A percentile compares a stretch with the other conserved stretches of the same genome.
phyloP scores from a whole-genome alignment of 441 rosid species.

The Erysimum cheiri region DNA sequence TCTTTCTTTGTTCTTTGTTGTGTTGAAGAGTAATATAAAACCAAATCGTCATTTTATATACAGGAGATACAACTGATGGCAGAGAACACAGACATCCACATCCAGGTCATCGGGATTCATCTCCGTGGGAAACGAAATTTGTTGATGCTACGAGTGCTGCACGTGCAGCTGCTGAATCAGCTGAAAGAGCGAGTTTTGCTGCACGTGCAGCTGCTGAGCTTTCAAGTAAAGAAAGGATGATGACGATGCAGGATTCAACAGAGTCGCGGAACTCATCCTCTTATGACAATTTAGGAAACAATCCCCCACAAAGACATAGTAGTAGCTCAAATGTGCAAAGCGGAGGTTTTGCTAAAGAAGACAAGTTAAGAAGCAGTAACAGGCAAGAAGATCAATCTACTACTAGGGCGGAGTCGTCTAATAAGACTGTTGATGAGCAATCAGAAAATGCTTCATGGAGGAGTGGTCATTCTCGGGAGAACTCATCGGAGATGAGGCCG shows the following conservation, averaged over 20 bases:
- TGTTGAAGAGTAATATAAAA: slow-evolving; percentile 3
- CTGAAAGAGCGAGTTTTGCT: slow-evolving; percentile 96
- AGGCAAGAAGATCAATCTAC: slow-evolving; percentile 42
- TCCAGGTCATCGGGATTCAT: slow-evolving; percentile 46
- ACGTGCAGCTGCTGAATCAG: slow-evolving; percentile 94
- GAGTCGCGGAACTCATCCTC: slow-evolving; percentile 47
- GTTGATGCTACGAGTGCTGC: slow-evolving; percentile 92
- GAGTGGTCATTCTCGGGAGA: slow-evolving; percentile 46
- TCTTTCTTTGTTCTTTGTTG: slow-evolving; percentile 29
- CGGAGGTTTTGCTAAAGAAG: slow-evolving; percentile 47
- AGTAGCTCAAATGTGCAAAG: slow-evolving; percentile 47
- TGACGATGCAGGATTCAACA: slow-evolving; percentile 50
- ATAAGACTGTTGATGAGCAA: slow-evolving; percentile 37
- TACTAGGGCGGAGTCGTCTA: slow-evolving; percentile 39
- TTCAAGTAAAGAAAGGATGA: slow-evolving; percentile 66
- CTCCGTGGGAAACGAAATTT: slow-evolving; percentile 77
- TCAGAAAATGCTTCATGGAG: slow-evolving; percentile 33
- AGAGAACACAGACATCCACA: slow-evolving; percentile 47
- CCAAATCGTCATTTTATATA: neutral
- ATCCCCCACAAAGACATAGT: slow-evolving; percentile 42
- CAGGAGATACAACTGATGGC: slow-evolving; percentile 52
- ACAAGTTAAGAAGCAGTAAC: slow-evolving; percentile 41
- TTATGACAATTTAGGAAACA: slow-evolving; percentile 46
- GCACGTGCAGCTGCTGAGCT: slow-evolving; percentile 95
- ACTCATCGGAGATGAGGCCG: slow-evolving; percentile 46